Conservation (phyloP, 2,329 filamentous ascomycete genomes). For the Colletotrichum sp. region DNA sequence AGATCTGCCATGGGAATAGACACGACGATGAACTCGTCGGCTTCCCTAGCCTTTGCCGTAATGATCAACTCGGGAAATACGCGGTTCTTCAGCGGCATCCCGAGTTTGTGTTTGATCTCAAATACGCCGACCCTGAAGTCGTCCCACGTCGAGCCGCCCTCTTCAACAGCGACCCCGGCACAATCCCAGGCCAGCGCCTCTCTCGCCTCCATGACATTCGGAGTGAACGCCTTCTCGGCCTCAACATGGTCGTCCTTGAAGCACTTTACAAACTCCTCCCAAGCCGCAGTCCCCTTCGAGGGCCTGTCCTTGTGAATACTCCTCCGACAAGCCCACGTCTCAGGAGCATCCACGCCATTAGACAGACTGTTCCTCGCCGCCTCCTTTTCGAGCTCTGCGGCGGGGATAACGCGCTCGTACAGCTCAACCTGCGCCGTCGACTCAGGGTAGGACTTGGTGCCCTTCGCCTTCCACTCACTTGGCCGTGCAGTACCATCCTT, state of each 20-base stretch:
- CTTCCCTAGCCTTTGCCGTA: slow-evolving; percentile 48
- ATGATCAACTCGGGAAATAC: slow-evolving; percentile 72
- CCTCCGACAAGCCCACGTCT: slow-evolving; percentile 69
- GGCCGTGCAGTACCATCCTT: slow-evolving; percentile 31
- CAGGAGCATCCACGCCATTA: slow-evolving; percentile 31
- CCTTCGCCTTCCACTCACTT: slow-evolving; percentile 58
- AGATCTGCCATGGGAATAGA: slow-evolving; percentile 59
- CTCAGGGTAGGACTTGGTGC: slow-evolving; percentile 52
- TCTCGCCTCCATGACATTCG: slow-evolving; percentile 37
- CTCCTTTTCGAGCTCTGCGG: slow-evolving; percentile 45
- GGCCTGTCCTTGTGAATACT: slow-evolving; percentile 64
- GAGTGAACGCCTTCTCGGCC: slow-evolving; percentile 45
- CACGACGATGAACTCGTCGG: slow-evolving; percentile 58
- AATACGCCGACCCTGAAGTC: slow-evolving; percentile 56
- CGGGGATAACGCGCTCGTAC: slow-evolving; percentile 54
- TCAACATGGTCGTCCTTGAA: slow-evolving; percentile 58
- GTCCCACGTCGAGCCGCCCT: slow-evolving; percentile 47
- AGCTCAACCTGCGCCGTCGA: slow-evolving; percentile 58
- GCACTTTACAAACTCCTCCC: slow-evolving; percentile 66
- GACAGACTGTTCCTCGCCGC: slow-evolving; percentile 36
- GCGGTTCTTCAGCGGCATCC: slow-evolving; percentile 61
- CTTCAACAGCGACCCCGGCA: slow-evolving; percentile 39
- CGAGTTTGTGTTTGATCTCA: slow-evolving; percentile 70
- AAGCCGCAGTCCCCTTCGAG: slow-evolving; percentile 59
- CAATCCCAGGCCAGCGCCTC: slow-evolving; percentile 52